These are phyloP conservation scores for Cystobasidiopsis lactophilus DNA, from an alignment of 768 basidiomycete genomes.

Conservation along the genomic window DNA sequence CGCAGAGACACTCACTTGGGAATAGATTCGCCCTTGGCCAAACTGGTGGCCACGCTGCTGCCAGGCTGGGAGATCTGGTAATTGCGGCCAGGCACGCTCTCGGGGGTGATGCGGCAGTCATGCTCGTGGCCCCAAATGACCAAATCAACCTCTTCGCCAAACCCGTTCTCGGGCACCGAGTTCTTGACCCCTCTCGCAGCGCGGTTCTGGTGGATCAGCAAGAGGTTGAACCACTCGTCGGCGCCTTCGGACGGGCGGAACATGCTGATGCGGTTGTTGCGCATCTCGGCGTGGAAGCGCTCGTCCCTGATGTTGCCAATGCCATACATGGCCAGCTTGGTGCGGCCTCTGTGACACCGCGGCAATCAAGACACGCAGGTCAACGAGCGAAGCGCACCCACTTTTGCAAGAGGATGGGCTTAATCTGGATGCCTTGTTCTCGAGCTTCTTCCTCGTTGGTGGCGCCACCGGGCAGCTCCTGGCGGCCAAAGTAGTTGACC, in stretches of 20 bases:
- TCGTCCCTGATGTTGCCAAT: constrained; percentile 92
- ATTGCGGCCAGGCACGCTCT: constrained; percentile 68
- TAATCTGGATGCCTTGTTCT: constrained; percentile 56
- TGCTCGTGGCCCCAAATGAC: constrained; percentile 99
- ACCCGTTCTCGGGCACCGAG: constrained; percentile 86
- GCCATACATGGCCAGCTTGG: constrained; percentile 76
- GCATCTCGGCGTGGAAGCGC: constrained; percentile 84
- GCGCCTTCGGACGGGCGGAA: constrained; percentile 71
- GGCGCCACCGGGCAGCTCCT: constrained; percentile 46
- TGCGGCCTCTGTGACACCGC: constrained; percentile 34
- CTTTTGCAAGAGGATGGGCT: constrained; percentile 55
- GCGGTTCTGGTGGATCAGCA: constrained; percentile 87
- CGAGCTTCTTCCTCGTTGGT: constrained; percentile 41
- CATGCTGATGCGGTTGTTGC: constrained; percentile 86
- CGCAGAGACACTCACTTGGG: constrained; percentile 46
- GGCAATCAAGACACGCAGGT: constrained; percentile 26
- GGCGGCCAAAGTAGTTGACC: constrained; percentile 93
- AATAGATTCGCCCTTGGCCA: constrained; percentile 77
- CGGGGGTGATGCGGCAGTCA: constrained; percentile 78
- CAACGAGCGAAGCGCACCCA: neutral
- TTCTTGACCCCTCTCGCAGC: constrained; percentile 88
- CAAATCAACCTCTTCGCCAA: constrained; percentile 79
- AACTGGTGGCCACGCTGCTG: constrained; percentile 76
- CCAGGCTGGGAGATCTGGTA: constrained; percentile 91
- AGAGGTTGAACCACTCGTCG: constrained; percentile 80